Percentiles rank a stretch among this genome's conserved stretches.
These are phyloP conservation scores for Paragyromitra xinjiangensis DNA, from an alignment of 495 filamentous ascomycete species.

Conservation along the genomic window DNA sequence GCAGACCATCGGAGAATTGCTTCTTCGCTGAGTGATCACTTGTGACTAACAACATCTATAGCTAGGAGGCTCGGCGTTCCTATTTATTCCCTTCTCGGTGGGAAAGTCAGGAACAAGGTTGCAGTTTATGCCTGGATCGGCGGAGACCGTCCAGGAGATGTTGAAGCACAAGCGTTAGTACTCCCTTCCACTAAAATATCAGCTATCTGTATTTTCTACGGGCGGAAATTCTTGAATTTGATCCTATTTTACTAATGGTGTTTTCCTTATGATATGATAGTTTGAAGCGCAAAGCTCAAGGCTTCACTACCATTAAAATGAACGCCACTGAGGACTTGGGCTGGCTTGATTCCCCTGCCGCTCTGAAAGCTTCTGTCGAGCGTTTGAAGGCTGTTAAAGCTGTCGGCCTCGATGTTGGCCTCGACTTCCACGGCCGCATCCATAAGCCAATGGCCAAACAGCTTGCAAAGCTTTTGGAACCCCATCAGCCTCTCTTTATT, in stretches of 20 bases:
- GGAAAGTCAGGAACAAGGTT: conserved; percentile 76
- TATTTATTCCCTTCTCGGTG: conserved; percentile 77
- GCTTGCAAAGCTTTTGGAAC: conserved; percentile 74
- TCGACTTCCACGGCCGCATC: conserved; percentile 82
- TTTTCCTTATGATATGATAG: conserved; percentile 58
- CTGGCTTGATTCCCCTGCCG: conserved; percentile 78
- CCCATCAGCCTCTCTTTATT: conserved; percentile 77
- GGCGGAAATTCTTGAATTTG: background rate
- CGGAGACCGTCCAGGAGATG: conserved; percentile 78
- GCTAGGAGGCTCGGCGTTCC: conserved; percentile 71
- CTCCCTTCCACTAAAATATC: conserved; percentile 1
- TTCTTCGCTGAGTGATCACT: conserved; percentile 34
- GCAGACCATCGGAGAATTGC: conserved; percentile 25
- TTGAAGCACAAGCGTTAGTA: conserved; percentile 70
- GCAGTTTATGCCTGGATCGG: conserved; percentile 90
- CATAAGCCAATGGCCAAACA: conserved; percentile 87
- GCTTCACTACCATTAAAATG: conserved; percentile 80
- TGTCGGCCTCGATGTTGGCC: conserved; percentile 73
- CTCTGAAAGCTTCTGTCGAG: conserved; percentile 72
- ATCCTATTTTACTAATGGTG: conserved; percentile 11
- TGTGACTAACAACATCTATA: conserved; percentile 51
- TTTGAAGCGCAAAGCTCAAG: conserved; percentile 70
- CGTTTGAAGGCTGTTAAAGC: conserved; percentile 74
- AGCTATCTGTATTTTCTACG: background rate
- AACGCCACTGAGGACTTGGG: conserved; percentile 81